Base-by-base conservation (phyloP, 2,329 filamentous ascomycete species). In the Diaporthe australafricana region DNA sequence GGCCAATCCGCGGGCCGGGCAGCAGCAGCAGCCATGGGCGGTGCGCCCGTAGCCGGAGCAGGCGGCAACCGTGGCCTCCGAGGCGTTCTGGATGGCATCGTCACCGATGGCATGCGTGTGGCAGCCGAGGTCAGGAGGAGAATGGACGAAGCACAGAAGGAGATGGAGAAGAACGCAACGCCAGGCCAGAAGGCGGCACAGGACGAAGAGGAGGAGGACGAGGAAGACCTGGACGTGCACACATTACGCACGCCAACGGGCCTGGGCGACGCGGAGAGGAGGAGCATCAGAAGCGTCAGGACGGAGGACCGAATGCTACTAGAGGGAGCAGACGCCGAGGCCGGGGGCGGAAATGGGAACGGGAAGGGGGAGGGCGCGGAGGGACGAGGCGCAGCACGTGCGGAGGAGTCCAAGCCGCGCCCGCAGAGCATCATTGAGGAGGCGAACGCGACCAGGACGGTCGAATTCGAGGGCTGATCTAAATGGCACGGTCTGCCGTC, bases 71-170 rank as follows among this genome's bases (percentile, higher is more conserved):
- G 95, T 75, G 94, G 96, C 27, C 87, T 99, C 1, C 89, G 96
- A 52, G 96, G 96, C 25, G 96, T 99, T 72, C 86, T 99, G 48
- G 96, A 99, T 84, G 98, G 97, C 77, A 98, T 99, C 77, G 96
- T 98, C 75, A 97, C 93, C 1, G 96, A 99, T 79, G 96, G 96
- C 52, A 98, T 98, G 91, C 92, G 96, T 42, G 96, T 98, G 72
- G 96, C 96, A 0, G 94, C 93, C 0, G 96, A 99, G 81, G 96
- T 99, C 66, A 89, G 93, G 75, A 90, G 95, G 77, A 89, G 95
- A 55, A 98, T 98, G 92, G 96, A 99, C 74, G 96, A 99, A 80
- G 96, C 96, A 3, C 95, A 98, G 82, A 92, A 91, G 76, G 96
- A 98, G 79, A 84, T 98, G 75, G 96, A 98, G 82, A 93, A 92